Base-by-base conservation (phyloP, 352 stramenopile genomes). In the Pythium dissimile region DNA sequence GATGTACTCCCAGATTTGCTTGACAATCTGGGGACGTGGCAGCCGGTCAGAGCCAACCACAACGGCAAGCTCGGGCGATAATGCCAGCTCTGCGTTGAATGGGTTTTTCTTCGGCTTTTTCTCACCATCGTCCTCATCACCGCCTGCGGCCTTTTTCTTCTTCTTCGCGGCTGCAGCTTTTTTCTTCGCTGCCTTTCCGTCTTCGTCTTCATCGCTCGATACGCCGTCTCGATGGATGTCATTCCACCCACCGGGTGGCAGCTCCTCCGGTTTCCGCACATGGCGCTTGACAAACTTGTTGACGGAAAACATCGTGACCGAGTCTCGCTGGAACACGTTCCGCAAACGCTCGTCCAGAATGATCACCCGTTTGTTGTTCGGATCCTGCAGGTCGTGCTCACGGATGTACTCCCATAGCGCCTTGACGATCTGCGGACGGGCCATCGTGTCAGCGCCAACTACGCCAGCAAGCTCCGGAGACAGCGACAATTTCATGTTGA, bases 361-460 rank as follows among this genome's bases (percentile, higher is more conserved):
- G 56, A 99, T 98, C 49, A 86, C 75, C 16, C 93, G 85, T 68
- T 96, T 97, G 66, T 99, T 95, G 27, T 84, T 83, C 6, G 96
- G 95, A 72, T 98, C 94, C 71, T 99, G 96, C 31, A 99, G 77
- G 23, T 96, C 67, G 59, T 99, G 79, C 51, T 97, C 88, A 44
- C 85, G 86, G 50, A 99, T 98, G 68, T 99, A 98, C 46, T 95
- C 87, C 96, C 96, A 99, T 2, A 99, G 54, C n/a, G 74, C 71
- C 64, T 98, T 98, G 30, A 98, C 92, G 32, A 98, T 86, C 56
- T 98, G 89, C 8, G 92, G 92, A 2, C 95, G 76, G 2, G 91
- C 86, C 84, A 95, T 95, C 34, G 76, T 72, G 3, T 94, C 83
- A 0, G 77, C 76, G 28, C 90, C 81, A 1, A 96, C 78, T n/a